Conservation (phyloP, 225 moss, liverwort and hornwort species). For the Ulota crispa region DNA sequence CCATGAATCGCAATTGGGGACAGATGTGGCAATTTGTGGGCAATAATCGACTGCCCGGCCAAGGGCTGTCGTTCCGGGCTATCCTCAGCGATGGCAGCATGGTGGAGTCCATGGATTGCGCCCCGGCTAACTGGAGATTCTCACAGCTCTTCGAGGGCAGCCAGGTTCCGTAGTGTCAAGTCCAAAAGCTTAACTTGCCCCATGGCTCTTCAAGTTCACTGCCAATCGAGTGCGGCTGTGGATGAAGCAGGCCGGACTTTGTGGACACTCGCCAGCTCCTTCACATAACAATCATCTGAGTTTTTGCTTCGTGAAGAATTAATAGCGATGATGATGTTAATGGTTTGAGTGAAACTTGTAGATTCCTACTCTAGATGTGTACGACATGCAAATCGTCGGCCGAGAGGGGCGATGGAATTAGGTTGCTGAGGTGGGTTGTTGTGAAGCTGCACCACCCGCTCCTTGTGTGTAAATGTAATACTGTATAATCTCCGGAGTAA, state of each 20-base stretch:
- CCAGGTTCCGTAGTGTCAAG: constrained; percentile 3
- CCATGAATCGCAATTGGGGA: constrained; percentile 72
- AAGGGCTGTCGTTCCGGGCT: constrained; percentile 61
- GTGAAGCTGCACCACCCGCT: constrained; percentile 51
- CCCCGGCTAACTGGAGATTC: constrained; percentile 55
- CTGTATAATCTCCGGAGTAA: not conserved
- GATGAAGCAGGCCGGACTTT: constrained; percentile 19
- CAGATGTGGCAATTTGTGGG: constrained; percentile 61
- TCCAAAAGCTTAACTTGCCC: not conserved
- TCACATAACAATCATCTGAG: not conserved
- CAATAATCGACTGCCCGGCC: constrained; percentile 41
- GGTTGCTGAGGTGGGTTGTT: constrained; percentile 54
- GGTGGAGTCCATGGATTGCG: constrained; percentile 30
- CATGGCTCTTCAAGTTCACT: not conserved
- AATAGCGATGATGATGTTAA: not conserved
- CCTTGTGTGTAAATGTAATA: constrained; percentile 39
- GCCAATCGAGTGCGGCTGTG: constrained; percentile 11
- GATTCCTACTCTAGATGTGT: not conserved
- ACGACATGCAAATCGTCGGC: not conserved
- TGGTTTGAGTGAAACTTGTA: not conserved
- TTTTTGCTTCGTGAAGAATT: too few species aligned
- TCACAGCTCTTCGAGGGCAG: constrained; percentile 68
- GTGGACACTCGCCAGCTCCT: constrained; percentile 29
- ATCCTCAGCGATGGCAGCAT: constrained; percentile 53
- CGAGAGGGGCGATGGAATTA: constrained; percentile 1